Percentiles rank a stretch among this genome's conserved stretches.
Evolutionary conservation across 2,329 filamentous ascomycete species (phyloP).

Genomic region (Penicillium sp.): DNA sequence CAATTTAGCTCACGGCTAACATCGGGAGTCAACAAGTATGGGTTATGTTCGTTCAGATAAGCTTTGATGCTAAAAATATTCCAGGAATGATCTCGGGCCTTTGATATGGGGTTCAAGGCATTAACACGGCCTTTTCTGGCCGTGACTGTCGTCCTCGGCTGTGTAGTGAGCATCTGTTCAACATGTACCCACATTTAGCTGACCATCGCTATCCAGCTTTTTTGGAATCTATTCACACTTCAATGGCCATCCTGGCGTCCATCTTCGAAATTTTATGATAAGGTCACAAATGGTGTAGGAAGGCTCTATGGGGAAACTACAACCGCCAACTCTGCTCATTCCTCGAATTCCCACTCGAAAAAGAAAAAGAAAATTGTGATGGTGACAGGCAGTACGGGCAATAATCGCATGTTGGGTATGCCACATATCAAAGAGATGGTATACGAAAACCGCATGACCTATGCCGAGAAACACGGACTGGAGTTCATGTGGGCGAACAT

Average conservation of each 20-base stretch:
- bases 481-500: slow-evolving; percentile 21
- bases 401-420: slow-evolving; percentile 18
- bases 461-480: slow-evolving; percentile 15
- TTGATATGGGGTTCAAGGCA: slow-evolving; percentile 6
- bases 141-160: slow-evolving; percentile 1
- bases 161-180: slow-evolving; percentile 3
- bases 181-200: neutral
- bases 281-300: neutral
- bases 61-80: neutral
- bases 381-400: slow-evolving; percentile 20
- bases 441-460: slow-evolving; percentile 21
- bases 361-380: slow-evolving; percentile 17
- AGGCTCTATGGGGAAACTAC: neutral
- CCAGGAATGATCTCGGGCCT: neutral
- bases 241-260: slow-evolving; percentile 7
- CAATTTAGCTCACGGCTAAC: neutral
- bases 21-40: neutral
- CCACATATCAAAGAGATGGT: slow-evolving; percentile 23
- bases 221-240: slow-evolving; percentile 1
- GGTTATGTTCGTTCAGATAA: neutral
- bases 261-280: slow-evolving; percentile 1
- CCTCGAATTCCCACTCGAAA: neutral
- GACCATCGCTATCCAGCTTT: neutral
- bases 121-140: neutral
- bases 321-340: neutral